Evolutionary conservation across 2,329 filamentous ascomycete species (phyloP).

Genomic region (Didymella sp.): DNA sequence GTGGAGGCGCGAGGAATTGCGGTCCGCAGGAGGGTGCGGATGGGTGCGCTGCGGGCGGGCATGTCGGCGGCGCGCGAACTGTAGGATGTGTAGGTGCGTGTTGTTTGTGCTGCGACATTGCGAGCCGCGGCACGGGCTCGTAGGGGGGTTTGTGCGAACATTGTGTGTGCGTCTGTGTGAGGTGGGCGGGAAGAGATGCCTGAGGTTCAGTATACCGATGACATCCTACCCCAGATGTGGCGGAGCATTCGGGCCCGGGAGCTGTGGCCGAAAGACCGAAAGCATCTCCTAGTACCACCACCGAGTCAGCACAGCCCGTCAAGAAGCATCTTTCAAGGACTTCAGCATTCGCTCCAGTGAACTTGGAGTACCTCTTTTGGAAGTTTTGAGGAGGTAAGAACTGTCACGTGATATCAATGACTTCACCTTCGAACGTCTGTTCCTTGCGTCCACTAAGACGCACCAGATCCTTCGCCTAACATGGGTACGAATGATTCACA

Average conservation of each 20-base stretch:
- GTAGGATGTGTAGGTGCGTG: conserved; percentile 28
- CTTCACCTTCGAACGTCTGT: too few relatives aligned
- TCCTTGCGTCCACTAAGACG: too few relatives aligned
- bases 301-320: background rate
- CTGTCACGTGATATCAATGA: too few relatives aligned
- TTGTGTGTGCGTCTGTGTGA: conserved; percentile 4
- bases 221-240: conserved; percentile 9
- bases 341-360: background rate
- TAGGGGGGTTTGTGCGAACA: conserved; percentile 15
- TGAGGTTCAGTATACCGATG: conserved; percentile 13
- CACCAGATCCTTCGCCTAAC: too few relatives aligned
- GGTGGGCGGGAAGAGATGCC: conserved; percentile 7
- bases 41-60: conserved; percentile 32
- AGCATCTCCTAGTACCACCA: background rate
- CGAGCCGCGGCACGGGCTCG: conserved; percentile 9
- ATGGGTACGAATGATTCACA: too few relatives aligned
- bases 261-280: conserved; percentile 1
- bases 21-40: conserved; percentile 41
- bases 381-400: too few relatives aligned
- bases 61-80: conserved; percentile 31
- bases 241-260: conserved; percentile 11
- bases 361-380: too few relatives aligned
- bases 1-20: conserved; percentile 36
- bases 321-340: background rate
- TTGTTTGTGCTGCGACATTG: conserved; percentile 14